Conservation (phyloP, 352 stramenopile genomes). For the Plasmopara muralis region DNA sequence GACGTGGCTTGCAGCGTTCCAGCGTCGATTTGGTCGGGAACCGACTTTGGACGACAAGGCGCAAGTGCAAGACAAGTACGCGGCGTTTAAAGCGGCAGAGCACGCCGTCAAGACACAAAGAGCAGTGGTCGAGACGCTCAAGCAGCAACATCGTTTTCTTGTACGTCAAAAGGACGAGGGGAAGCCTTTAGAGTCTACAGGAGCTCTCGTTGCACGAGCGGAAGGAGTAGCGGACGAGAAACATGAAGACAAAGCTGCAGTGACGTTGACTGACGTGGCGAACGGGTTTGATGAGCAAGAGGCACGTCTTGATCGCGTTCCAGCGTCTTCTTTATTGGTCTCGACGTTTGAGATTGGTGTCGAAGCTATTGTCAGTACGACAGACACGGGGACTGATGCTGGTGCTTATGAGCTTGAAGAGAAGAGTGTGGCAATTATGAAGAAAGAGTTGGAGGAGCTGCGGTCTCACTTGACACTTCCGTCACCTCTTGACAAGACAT, state of each 20-base stretch:
- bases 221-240: constrained; percentile 14
- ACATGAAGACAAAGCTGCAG: background rate
- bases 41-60: constrained; percentile 75
- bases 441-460: constrained; percentile 28
- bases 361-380: constrained; percentile 7
- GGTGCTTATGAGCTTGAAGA: background rate
- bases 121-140: constrained; percentile 27
- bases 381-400: constrained; percentile 17
- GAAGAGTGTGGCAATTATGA: constrained; percentile 13
- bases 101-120: constrained; percentile 44
- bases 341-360: constrained; percentile 3
- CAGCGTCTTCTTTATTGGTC: constrained; percentile 3
- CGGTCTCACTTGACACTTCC: constrained; percentile 19
- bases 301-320: constrained; percentile 7
- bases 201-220: too few relatives aligned
- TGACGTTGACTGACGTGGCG: background rate
- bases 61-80: constrained; percentile 67
- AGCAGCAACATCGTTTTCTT: constrained; percentile 38
- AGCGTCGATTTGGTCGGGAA: constrained; percentile 36
- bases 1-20: constrained; percentile 54
- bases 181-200: constrained; percentile 23
- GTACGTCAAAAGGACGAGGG: constrained; percentile 44
- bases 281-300: constrained; percentile 4
- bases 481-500: too few relatives aligned
- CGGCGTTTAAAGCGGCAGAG: constrained; percentile 69